Conservation (phyloP, 306 rosid species). For the Quercus engelmannii region DNA sequence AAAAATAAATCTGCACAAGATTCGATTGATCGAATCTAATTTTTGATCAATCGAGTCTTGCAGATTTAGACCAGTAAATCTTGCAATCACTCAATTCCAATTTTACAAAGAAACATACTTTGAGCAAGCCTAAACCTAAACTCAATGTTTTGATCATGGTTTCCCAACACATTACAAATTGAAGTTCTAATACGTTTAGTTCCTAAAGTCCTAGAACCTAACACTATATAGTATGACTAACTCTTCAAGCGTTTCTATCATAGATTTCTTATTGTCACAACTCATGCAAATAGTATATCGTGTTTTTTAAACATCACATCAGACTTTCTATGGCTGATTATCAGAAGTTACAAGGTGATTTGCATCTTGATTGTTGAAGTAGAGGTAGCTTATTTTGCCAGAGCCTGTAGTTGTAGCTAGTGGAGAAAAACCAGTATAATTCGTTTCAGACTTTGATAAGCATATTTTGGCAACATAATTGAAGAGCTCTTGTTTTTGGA, state of each 20-base stretch:
- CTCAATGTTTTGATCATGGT: too few relatives aligned
- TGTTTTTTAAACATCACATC: background rate
- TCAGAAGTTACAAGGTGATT: conserved; percentile 4
- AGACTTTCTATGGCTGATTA: background rate
- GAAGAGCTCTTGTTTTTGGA: conserved; percentile 33
- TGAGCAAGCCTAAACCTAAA: too few relatives aligned
- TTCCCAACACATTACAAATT: too few relatives aligned
- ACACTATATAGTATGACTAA: background rate
- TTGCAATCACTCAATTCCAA: too few relatives aligned
- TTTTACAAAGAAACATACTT: too few relatives aligned
- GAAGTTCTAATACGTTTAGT: too few relatives aligned
- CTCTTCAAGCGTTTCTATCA: background rate
- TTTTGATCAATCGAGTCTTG: too few relatives aligned
- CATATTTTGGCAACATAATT: conserved; percentile 47
- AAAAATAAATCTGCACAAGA: too few relatives aligned
- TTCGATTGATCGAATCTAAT: too few relatives aligned
- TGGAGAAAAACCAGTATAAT: conserved; percentile 52
- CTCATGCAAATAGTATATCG: background rate
- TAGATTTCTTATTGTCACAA: background rate
- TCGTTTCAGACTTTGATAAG: conserved; percentile 37
- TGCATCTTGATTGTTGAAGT: conserved; percentile 40
- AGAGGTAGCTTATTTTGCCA: conserved; percentile 38
- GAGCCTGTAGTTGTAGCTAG: conserved; percentile 35
- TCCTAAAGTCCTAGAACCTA: too few relatives aligned
- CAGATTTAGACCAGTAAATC: too few relatives aligned